Evolutionary conservation across 2,329 filamentous ascomycete species (phyloP), one percentile per base, ranked within the genome.

Genomic region (Drechslerella dactyloides): DNA sequence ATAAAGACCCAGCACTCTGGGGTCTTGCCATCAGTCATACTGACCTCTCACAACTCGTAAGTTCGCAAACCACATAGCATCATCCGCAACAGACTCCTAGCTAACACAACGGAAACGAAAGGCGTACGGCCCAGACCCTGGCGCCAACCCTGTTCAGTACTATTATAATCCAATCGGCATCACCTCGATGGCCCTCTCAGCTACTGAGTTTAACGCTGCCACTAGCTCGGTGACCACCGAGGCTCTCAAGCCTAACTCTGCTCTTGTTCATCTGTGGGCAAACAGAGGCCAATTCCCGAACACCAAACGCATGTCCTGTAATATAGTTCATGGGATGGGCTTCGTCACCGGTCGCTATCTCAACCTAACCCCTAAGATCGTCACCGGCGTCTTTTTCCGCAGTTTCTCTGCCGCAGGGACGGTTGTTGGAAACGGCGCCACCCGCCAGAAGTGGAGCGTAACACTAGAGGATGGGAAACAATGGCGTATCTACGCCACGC

Each of bases 301-400:
- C 84, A 0, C 74, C n/a, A 74, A 73, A 46, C 69, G 65, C 17
- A 84, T 97, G 19, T 88, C 86, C 0, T 91, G 96, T 74, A 92
- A 93, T 0, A 78, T 97, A 6, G 87, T 96, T 0, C 93, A 97
- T 78, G 94, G 94, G 10, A 94, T 96, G 87, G 89, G 86, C 0
- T 96, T 92, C 76, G 83, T 96, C 17, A 97, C 93, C 2, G 93
- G 84, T 0, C 79, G 89, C 17, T 97, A 93, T 79, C 83, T 83
- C 60, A 86, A 87, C 30, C 83, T 86, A 0, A 87, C 86, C 6
- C 93, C 93, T 0, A 77, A 88, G 2, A 83, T 97, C 48, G 87
- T 93, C 75, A 89, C 88, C 21, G 87, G 86, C 0, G 85, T 94
- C 1, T 89, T 88, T 70, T 96, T 93, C 82, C 83, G 84, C 65